A percentile compares a stretch with the other conserved stretches of the same genome.
These are phyloP conservation scores for Apostasia shenzhenica DNA, from an alignment of 106 monocot genomes.

Conservation along the genomic window DNA sequence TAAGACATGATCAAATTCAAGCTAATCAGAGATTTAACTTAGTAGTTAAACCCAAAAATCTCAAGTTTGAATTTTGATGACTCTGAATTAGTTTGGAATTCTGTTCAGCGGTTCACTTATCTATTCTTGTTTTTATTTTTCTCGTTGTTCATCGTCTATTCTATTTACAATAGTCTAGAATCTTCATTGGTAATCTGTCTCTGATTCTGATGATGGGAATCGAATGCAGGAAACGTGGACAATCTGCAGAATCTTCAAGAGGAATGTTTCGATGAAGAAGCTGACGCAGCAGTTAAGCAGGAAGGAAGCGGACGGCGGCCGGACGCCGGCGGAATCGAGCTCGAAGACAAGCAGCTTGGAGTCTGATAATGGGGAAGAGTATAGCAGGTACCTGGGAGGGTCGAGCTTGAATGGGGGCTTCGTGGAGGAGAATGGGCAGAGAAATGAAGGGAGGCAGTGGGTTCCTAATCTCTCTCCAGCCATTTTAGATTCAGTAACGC, in stretches of 20 bases:
- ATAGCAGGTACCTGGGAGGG: neutral
- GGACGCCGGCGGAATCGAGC: conserved; percentile 20
- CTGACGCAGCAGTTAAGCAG: conserved; percentile 11
- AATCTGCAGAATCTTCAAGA: conserved; percentile 74
- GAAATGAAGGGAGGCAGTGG: conserved; percentile 22
- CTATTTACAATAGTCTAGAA: too few species aligned
- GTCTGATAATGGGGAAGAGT: conserved; percentile 37
- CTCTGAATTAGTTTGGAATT: neutral
- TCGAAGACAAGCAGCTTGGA: conserved; percentile 49
- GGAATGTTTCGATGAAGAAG: conserved; percentile 31
- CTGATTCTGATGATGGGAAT: neutral
- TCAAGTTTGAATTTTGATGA: neutral
- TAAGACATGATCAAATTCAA: conserved; percentile 4
- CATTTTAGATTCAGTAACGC: neutral
- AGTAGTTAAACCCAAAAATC: neutral
- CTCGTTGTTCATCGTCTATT: neutral
- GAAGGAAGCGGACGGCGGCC: conserved; percentile 10
- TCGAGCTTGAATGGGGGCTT: neutral
- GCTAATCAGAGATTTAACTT: neutral
- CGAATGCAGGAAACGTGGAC: conserved; percentile 68
- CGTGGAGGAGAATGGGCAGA: conserved; percentile 19
- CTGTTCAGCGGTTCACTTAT: neutral
- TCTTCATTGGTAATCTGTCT: too few species aligned
- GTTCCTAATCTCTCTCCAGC: neutral
- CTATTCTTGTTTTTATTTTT: neutral